These are phyloP conservation scores for Gloeostereum incarnatum DNA, from an alignment of 768 basidiomycete species.

Conservation along the genomic window DNA sequence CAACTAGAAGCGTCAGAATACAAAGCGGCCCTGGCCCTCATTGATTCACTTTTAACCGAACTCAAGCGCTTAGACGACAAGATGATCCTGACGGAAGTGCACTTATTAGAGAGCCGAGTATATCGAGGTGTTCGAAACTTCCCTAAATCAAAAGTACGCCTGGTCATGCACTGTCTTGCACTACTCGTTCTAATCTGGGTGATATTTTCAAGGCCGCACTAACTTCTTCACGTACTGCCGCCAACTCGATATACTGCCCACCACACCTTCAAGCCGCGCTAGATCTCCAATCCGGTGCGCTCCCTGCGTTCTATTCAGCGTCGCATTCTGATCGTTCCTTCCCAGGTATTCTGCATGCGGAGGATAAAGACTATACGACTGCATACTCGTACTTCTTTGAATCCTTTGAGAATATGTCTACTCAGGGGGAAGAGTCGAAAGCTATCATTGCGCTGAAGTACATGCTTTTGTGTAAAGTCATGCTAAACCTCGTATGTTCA, in stretches of 20 bases:
- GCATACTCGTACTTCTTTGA: slow-evolving; percentile 98
- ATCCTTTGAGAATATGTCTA: slow-evolving; percentile 82
- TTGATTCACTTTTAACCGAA: slow-evolving; percentile 85
- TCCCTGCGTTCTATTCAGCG: background rate
- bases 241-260: slow-evolving; percentile 87
- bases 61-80: slow-evolving; percentile 94
- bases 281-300: slow-evolving; percentile 35
- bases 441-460: slow-evolving; percentile 90
- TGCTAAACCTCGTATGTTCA: slow-evolving; percentile 79
- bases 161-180: background rate
- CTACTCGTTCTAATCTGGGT: background rate
- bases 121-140: slow-evolving; percentile 87
- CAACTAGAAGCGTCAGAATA: slow-evolving; percentile 71
- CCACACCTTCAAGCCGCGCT: slow-evolving; percentile 32
- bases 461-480: slow-evolving; percentile 97
- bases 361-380: slow-evolving; percentile 97
- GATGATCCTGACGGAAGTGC: slow-evolving; percentile 95
- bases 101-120: slow-evolving; percentile 86
- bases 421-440: slow-evolving; percentile 60
- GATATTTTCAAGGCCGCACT: slow-evolving; percentile 54
- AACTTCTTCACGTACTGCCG: slow-evolving; percentile 87
- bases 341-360: slow-evolving; percentile 77
- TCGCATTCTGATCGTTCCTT: background rate
- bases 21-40: slow-evolving; percentile 70
- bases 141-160: slow-evolving; percentile 73